Evolutionary conservation across 768 basidiomycete genomes (phyloP).

Genomic region (Phanerodontia chrysosporium): DNA sequence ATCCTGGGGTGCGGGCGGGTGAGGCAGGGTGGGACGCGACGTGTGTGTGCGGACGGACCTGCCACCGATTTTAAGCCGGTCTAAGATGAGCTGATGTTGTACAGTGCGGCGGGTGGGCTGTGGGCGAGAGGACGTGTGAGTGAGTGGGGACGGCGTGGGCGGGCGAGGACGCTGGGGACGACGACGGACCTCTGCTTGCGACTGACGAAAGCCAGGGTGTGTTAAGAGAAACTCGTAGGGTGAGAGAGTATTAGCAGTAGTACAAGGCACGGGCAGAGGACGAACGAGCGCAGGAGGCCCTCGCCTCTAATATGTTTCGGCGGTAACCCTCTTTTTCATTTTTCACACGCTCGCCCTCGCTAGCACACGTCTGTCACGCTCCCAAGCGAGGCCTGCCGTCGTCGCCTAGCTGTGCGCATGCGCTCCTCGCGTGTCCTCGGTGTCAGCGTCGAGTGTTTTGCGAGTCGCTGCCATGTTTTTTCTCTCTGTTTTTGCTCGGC

Average conservation of each 20-base stretch:
- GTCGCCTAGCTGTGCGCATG: background rate
- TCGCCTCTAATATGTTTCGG: constrained; percentile 21
- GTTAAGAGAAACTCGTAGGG: constrained; percentile 14
- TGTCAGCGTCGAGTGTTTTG: too few relatives aligned
- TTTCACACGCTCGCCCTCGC: constrained; percentile 14
- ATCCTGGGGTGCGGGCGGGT: constrained; percentile 35
- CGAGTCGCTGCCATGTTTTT: background rate
- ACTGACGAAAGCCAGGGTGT: constrained; percentile 24
- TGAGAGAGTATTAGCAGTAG: constrained; percentile 27
- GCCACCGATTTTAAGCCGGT: constrained; percentile 73
- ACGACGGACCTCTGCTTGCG: constrained; percentile 22
- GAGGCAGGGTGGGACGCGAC: constrained; percentile 13
- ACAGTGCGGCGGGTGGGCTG: constrained; percentile 63
- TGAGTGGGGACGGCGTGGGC: constrained; percentile 3
- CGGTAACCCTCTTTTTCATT: constrained; percentile 25
- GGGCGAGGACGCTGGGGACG: background rate
- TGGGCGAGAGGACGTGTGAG: constrained; percentile 1
- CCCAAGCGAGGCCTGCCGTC: background rate
- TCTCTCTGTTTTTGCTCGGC: background rate
- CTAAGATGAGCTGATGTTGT: constrained; percentile 68
- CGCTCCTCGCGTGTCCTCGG: too few relatives aligned
- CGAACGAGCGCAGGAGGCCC: background rate
- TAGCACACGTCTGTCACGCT: constrained; percentile 11
- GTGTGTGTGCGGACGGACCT: constrained; percentile 40
- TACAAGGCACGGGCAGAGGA: constrained; percentile 26